Evolutionary conservation across 352 stramenopile species (phyloP), one percentile per base, ranked within the genome.

Genomic region (Globisporangium megalacanthum): DNA sequence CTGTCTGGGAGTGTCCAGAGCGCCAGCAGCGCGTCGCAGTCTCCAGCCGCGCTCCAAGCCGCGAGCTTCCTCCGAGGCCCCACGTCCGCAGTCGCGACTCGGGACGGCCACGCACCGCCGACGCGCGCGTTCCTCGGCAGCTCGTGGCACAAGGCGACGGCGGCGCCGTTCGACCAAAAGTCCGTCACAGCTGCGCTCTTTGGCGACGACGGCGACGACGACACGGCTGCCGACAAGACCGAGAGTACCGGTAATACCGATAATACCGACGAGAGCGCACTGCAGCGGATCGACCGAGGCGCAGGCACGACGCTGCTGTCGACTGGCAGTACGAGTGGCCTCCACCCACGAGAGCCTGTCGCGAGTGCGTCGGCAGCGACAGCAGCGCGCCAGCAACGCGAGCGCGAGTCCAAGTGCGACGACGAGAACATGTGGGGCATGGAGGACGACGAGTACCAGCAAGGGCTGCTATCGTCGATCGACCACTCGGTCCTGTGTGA

Each of bases 401-500:
- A 50, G 7, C 48, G 39, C 10, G 66, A 73, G 42, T 70, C 64
- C 48, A 86, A 81, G 54, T 69, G 84, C n/a, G 75, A 89, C 25
- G 68, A 83, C 22, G 66, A 66, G 19, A 83, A 75, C 46, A 71
- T 91, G 14, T 91, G 81, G 81, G 81, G 81, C 20, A 80, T 88
- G 72, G 81, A 85, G 44, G 80, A 75, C 44, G 78, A 89, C 51
- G 71, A 69, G 49, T 86, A 88, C 31, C 70, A 88, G 65, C 78
- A 86, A 45, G 78, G 88, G 39, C 56, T 91, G 50, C 70, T 91
- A 6, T 77, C 75, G 11, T 89, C 77, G 4, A 92, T 92, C 54
- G 83, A 92, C 53, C 83, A 90, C 52, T 75, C 78, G 14, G 80
- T 89, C 47, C 65, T 92, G 35, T 92, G 83, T 49, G 83, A 92